A percentile compares a stretch with the other conserved stretches of the same genome.
Evolutionary conservation across 192 early-diverging fungal species (phyloP).

Genomic region (Spizellomyces sp.): DNA sequence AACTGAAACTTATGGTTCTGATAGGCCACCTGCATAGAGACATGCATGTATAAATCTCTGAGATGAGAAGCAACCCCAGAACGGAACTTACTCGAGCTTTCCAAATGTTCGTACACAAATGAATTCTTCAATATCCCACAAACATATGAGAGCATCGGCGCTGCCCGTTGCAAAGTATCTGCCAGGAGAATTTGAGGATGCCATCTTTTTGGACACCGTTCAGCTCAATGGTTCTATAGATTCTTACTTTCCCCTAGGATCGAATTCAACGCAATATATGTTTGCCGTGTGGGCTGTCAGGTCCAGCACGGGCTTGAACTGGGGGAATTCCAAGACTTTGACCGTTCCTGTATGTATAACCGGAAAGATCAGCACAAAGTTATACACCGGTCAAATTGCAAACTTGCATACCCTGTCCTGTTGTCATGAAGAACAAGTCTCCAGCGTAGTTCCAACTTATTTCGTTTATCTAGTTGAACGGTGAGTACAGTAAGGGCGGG

Average conservation of each 20-base stretch:
- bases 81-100: conserved; percentile 54
- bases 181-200: conserved; percentile 9
- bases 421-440: conserved; percentile 75
- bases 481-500: background rate
- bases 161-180: conserved; percentile 79
- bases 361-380: background rate
- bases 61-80: conserved; percentile 49
- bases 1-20: conserved; percentile 74
- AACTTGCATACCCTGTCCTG: conserved; percentile 59
- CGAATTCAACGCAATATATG: conserved; percentile 78
- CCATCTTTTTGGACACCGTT: too few species aligned
- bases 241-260: conserved; percentile 53
- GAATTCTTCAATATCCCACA: conserved; percentile 75
- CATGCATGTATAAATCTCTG: conserved; percentile 12
- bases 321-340: conserved; percentile 69
- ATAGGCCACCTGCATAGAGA: conserved; percentile 64
- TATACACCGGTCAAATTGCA: background rate
- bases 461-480: conserved; percentile 64
- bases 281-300: conserved; percentile 78
- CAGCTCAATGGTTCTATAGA: too few species aligned
- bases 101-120: conserved; percentile 68
- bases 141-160: conserved; percentile 71
- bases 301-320: conserved; percentile 54
- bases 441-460: conserved; percentile 78
- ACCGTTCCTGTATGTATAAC: conserved; percentile 44